Percentiles rank a stretch among this genome's conserved stretches.
Evolutionary conservation across 495 filamentous ascomycete genomes (phyloP).

Genomic region (Patellaria atrata): DNA sequence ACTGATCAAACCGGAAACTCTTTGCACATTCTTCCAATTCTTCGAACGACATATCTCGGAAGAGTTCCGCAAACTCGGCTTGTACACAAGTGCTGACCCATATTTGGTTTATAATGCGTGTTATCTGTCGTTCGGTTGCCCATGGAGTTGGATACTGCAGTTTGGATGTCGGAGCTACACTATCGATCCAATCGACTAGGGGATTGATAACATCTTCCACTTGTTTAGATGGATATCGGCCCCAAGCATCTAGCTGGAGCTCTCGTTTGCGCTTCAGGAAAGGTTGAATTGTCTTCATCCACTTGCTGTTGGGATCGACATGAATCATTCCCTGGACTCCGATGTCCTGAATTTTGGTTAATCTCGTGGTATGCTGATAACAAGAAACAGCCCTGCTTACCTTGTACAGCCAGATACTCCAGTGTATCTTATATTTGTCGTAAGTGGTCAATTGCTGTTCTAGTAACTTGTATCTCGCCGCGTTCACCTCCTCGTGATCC

Average conservation of each 20-base stretch:
- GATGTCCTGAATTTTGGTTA: no score
- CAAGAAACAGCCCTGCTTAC: no score
- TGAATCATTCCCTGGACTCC: conserved; percentile 50
- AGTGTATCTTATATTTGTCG: conserved; percentile 39
- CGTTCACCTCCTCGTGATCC: conserved; percentile 33
- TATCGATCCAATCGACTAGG: conserved; percentile 31
- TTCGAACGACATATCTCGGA: conserved; percentile 36
- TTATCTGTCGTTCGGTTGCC: conserved; percentile 41
- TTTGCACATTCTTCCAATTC: conserved; percentile 43
- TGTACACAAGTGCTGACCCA: conserved; percentile 38
- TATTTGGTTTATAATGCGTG: conserved; percentile 37
- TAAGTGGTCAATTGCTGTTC: conserved; percentile 44
- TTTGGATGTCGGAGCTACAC: conserved; percentile 27
- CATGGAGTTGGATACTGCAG: conserved; percentile 41
- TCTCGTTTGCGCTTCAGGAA: conserved; percentile 42
- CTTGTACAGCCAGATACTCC: conserved; percentile 56
- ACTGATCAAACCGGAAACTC: conserved; percentile 44
- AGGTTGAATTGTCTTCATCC: conserved; percentile 34
- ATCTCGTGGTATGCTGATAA: no score
- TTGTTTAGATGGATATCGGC: conserved; percentile 27
- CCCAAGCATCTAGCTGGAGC: conserved; percentile 43
- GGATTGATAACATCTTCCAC: conserved; percentile 29
- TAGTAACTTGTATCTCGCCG: conserved; percentile 38
- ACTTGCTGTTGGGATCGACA: conserved; percentile 32
- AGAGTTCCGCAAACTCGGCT: conserved; percentile 44